Conservation (phyloP, 2,329 filamentous ascomycete genomes). For the Decorospora gaudefroyi region DNA sequence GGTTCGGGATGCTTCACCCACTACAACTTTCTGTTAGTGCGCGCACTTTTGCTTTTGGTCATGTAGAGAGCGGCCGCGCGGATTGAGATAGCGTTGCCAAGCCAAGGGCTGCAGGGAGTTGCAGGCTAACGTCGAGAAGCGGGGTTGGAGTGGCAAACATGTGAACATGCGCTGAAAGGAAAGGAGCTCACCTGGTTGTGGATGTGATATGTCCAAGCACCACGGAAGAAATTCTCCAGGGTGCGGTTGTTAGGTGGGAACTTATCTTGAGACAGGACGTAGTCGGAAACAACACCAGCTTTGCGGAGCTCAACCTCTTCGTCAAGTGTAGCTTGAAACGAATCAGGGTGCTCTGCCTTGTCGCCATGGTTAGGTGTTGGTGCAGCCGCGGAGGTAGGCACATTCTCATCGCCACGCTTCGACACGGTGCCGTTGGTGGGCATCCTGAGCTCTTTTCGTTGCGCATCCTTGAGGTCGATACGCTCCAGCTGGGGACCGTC, state of each 20-base stretch:
- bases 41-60: conserved; percentile 12
- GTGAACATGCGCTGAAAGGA: background rate
- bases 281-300: conserved; percentile 51
- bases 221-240: conserved; percentile 60
- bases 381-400: conserved; percentile 35
- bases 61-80: background rate
- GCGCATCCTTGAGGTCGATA: conserved; percentile 37
- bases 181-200: conserved; percentile 58
- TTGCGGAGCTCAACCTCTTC: conserved; percentile 50
- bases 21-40: conserved; percentile 43
- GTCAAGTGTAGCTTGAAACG: conserved; percentile 48
- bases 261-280: conserved; percentile 56
- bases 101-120: conserved; percentile 10
- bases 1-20: conserved; percentile 62
- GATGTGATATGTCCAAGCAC: conserved; percentile 62
- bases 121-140: background rate
- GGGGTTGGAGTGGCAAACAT: conserved; percentile 1
- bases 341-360: conserved; percentile 41
- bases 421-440: background rate
- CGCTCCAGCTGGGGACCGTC: conserved; percentile 51
- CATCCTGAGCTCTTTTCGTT: conserved; percentile 35
- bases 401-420: conserved; percentile 32
- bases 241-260: conserved; percentile 62
- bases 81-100: conserved; percentile 1
- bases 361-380: conserved; percentile 27